These are phyloP conservation scores for Debaryomyces singareniensis DNA, from an alignment of 1,139 yeast genomes.

Conservation along the genomic window DNA sequence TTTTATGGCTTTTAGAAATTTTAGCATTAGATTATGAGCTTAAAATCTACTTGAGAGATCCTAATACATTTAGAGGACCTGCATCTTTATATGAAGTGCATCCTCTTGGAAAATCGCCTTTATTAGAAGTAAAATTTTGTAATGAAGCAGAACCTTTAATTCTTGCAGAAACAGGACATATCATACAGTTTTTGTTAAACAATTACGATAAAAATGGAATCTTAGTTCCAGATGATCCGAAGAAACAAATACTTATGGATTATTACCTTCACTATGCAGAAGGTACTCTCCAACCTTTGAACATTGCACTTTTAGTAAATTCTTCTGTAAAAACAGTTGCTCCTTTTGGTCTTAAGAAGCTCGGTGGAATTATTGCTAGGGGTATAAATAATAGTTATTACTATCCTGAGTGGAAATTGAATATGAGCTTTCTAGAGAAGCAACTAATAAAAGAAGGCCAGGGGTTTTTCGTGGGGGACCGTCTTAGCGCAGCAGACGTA, in stretches of 20 bases:
- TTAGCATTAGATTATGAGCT: slow-evolving; percentile 29
- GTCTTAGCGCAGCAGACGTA: slow-evolving; percentile 35
- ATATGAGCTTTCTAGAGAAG: slow-evolving; percentile 25
- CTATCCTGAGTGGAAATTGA: slow-evolving; percentile 17
- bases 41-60: slow-evolving; percentile 25
- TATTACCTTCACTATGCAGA: slow-evolving; percentile 37
- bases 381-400: slow-evolving; percentile 23
- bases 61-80: slow-evolving; percentile 27
- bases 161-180: slow-evolving; percentile 36
- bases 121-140: slow-evolving; percentile 25
- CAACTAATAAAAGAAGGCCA: slow-evolving; percentile 18
- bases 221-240: no score
- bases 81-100: slow-evolving; percentile 26
- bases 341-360: slow-evolving; percentile 21
- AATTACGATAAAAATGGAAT: slow-evolving; percentile 23
- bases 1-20: slow-evolving; percentile 34
- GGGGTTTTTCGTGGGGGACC: slow-evolving; percentile 30
- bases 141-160: slow-evolving; percentile 12
- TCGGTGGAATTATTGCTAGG: slow-evolving; percentile 18
- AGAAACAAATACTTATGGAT: slow-evolving; percentile 22
- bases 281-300: slow-evolving; percentile 29
- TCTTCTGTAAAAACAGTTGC: slow-evolving; percentile 19
- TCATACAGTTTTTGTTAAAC: slow-evolving; percentile 23
- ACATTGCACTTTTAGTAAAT: slow-evolving; percentile 27
- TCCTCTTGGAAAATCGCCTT: slow-evolving; percentile 38